Evolutionary conservation across 208 protist genomes (phyloP).

Genomic region (Trypanosoma brucei): DNA sequence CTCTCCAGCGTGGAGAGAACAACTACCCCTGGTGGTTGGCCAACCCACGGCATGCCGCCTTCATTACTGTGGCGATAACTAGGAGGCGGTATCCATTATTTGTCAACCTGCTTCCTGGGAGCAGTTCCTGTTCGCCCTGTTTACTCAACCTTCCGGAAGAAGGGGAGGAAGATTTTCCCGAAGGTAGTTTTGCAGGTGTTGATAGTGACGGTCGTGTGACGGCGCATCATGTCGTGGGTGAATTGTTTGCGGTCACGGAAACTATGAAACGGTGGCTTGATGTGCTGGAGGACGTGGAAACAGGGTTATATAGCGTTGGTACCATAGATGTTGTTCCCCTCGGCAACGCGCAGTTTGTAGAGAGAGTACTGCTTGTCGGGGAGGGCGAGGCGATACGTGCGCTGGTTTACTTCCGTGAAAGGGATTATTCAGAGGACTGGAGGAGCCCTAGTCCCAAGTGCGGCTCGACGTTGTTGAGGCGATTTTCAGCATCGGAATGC

Average conservation of each 20-base stretch:
- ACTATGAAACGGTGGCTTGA: slow-evolving; percentile 59
- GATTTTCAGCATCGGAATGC: slow-evolving; percentile 37
- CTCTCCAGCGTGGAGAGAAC: slow-evolving; percentile 60
- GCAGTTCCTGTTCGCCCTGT: slow-evolving; percentile 45
- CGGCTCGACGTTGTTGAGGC: slow-evolving; percentile 25
- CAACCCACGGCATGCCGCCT: slow-evolving; percentile 34
- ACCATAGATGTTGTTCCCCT: slow-evolving; percentile 24
- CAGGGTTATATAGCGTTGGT: slow-evolving; percentile 26
- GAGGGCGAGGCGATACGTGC: slow-evolving; percentile 18
- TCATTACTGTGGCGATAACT: slow-evolving; percentile 40
- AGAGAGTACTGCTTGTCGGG: slow-evolving; percentile 19
- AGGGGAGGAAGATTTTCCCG: slow-evolving; percentile 12
- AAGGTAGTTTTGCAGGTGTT: not conserved
- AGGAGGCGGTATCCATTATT: slow-evolving; percentile 52
- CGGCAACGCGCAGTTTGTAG: slow-evolving; percentile 15
- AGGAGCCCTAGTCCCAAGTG: slow-evolving; percentile 14
- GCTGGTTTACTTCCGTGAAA: slow-evolving; percentile 44
- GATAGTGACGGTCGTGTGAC: not conserved
- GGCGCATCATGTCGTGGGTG: slow-evolving; percentile 46
- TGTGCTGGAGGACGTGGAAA: slow-evolving; percentile 42
- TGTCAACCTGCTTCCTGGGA: slow-evolving; percentile 39
- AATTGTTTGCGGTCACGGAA: slow-evolving; percentile 51
- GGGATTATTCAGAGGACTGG: slow-evolving; percentile 47
- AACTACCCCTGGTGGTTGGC: slow-evolving; percentile 71
- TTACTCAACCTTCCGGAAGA: slow-evolving; percentile 40